These are phyloP conservation scores for Pseudozyma thailandica DNA, from an alignment of 1,284 basidiomycete genomes.

Conservation along the genomic window DNA sequence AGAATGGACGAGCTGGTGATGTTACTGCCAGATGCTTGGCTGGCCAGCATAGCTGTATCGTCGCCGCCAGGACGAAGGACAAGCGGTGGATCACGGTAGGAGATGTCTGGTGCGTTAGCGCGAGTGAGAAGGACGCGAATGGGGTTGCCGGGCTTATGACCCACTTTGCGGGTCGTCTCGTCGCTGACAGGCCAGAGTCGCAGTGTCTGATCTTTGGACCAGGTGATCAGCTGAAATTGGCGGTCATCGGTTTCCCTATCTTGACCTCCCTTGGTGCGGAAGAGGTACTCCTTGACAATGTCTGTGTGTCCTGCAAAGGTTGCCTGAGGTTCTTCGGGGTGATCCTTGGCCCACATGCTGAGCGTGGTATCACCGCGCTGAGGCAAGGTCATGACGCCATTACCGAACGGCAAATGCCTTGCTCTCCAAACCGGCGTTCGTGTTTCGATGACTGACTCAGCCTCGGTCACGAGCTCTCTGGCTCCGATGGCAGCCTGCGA, in stretches of 20 bases:
- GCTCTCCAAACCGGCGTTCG: conserved; percentile 94
- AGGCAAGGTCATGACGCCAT: conserved; percentile 86
- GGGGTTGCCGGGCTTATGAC: conserved; percentile 71
- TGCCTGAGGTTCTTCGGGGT: conserved; percentile 74
- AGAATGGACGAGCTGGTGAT: conserved; percentile 44
- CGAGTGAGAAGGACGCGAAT: conserved; percentile 72
- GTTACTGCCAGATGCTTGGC: conserved; percentile 41
- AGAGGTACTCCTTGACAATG: conserved; percentile 97
- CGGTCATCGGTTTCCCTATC: conserved; percentile 64
- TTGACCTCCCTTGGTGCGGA: conserved; percentile 76
- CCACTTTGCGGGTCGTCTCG: conserved; percentile 72
- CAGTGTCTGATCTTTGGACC: conserved; percentile 93
- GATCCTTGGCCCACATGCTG: conserved; percentile 80
- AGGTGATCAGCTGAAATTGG: conserved; percentile 79
- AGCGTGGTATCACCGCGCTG: conserved; percentile 86
- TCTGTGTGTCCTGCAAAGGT: conserved; percentile 88
- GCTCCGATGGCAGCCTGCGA: conserved; percentile 57
- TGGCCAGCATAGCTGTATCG: conserved; percentile 21
- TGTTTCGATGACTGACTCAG: conserved; percentile 75
- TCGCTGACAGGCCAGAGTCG: conserved; percentile 87
- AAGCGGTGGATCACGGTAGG: conserved; percentile 54
- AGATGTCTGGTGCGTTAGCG: conserved; percentile 61
- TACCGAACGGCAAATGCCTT: conserved; percentile 88
- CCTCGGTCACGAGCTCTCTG: conserved; percentile 60
- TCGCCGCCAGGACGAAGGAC: conserved; percentile 9